These are phyloP conservation scores for Russula ochroleuca DNA, from an alignment of 768 basidiomycete species.

Conservation along the genomic window DNA sequence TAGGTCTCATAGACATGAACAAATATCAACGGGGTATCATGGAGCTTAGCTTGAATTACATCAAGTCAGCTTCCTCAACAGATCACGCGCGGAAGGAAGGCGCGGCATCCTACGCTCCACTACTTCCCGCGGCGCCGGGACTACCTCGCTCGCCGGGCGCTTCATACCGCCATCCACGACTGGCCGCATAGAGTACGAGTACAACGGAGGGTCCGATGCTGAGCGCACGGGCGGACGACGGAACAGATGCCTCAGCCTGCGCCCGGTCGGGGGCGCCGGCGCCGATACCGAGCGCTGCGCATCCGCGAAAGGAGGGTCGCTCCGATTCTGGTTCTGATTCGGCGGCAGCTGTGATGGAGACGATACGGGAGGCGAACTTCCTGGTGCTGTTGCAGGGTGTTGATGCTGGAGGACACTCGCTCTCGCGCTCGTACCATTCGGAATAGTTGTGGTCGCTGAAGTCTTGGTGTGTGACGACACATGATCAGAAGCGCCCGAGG, in stretches of 20 bases:
- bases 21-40: background rate
- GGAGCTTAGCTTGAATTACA: background rate
- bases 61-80: constrained; percentile 21
- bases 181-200: constrained; percentile 6
- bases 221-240: constrained; percentile 22
- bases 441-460: background rate
- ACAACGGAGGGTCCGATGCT: constrained; percentile 17
- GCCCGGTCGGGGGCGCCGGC: background rate
- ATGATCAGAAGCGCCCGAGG: background rate
- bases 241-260: constrained; percentile 19
- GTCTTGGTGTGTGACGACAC: background rate
- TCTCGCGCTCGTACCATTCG: too few species aligned
- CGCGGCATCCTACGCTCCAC: constrained; percentile 23
- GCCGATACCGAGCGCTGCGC: background rate
- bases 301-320: background rate
- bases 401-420: background rate
- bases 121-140: constrained; percentile 7
- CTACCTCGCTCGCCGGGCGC: constrained; percentile 18
- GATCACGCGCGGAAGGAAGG: constrained; percentile 19
- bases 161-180: background rate
- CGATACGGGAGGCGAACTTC: background rate
- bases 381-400: background rate
- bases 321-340: background rate
- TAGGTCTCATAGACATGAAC: background rate
- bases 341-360: background rate